phyloP scores from a whole-genome alignment of 352 stramenopile genomes.

The Phytophthora pistaciae region DNA sequence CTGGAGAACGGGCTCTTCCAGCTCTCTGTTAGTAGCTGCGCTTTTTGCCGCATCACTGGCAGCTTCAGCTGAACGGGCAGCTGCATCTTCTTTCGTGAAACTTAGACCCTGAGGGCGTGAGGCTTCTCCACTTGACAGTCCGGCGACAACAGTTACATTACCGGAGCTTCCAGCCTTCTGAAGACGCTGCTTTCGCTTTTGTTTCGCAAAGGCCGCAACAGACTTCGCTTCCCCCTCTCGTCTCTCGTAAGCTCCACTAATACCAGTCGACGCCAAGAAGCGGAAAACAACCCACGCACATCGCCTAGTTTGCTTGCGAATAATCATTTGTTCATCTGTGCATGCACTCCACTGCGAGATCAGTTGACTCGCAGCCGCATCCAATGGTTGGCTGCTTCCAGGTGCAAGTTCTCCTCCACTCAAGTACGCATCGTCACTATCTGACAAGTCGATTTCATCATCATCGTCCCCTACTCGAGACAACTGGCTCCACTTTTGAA shows the following conservation, averaged over 20 bases:
- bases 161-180: slow-evolving; percentile 43
- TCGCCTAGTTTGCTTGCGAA: slow-evolving; percentile 72
- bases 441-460: slow-evolving; percentile 32
- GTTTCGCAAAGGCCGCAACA: slow-evolving; percentile 72
- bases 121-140: slow-evolving; percentile 9
- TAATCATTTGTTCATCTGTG: slow-evolving; percentile 74
- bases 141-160: slow-evolving; percentile 11
- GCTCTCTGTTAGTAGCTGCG: slow-evolving; percentile 73
- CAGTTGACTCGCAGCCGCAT: slow-evolving; percentile 30
- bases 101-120: slow-evolving; percentile 33
- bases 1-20: slow-evolving; percentile 81
- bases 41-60: slow-evolving; percentile 84
- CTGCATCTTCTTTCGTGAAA: slow-evolving; percentile 65
- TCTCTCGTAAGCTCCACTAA: slow-evolving; percentile 76
- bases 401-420: slow-evolving; percentile 1
- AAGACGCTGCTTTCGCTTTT: slow-evolving; percentile 73
- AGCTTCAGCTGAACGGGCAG: slow-evolving; percentile 69
- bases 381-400: slow-evolving; percentile 2
- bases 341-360: slow-evolving; percentile 57
- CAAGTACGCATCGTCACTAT: slow-evolving; percentile 35
- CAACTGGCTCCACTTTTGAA: slow-evolving; percentile 39
- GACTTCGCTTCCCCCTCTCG: slow-evolving; percentile 78
- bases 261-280: slow-evolving; percentile 76
- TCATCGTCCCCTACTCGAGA: slow-evolving; percentile 41
- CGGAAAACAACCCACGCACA: slow-evolving; percentile 88